A percentile compares a stretch with the other conserved stretches of the same genome.
These are phyloP conservation scores for Talaromyces sp. DNA, from an alignment of 2,329 filamentous ascomycete species.

Conservation along the genomic window DNA sequence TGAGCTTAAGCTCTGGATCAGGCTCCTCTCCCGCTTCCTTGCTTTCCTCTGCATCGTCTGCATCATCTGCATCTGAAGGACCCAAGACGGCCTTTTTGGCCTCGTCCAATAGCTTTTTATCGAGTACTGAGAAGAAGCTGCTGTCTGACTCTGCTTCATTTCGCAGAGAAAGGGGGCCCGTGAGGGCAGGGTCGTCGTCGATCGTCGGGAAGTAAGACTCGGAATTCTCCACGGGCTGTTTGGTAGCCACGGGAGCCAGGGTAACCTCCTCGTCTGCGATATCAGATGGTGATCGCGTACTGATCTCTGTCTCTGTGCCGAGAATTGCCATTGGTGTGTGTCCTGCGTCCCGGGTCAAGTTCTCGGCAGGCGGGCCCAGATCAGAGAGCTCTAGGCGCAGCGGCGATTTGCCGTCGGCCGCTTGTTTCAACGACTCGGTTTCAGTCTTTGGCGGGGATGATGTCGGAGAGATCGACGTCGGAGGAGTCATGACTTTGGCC, in stretches of 20 bases:
- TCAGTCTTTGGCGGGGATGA: slow-evolving; percentile 22
- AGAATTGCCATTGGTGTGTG: slow-evolving; percentile 42
- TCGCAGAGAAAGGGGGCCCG: slow-evolving; percentile 38
- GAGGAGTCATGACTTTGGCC: slow-evolving; percentile 39
- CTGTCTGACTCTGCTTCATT: slow-evolving; percentile 37
- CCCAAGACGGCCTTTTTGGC: slow-evolving; percentile 27
- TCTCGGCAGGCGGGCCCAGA: slow-evolving; percentile 33
- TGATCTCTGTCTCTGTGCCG: slow-evolving; percentile 28
- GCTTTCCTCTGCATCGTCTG: slow-evolving; percentile 14
- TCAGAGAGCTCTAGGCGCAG: slow-evolving; percentile 32
- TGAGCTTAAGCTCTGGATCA: slow-evolving; percentile 38
- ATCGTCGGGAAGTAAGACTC: slow-evolving; percentile 37
- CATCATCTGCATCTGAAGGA: slow-evolving; percentile 19
- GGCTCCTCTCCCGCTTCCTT: slow-evolving; percentile 17
- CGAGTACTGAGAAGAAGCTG: slow-evolving; percentile 37
- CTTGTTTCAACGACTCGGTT: slow-evolving; percentile 13
- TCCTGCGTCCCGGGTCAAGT: slow-evolving; percentile 37
- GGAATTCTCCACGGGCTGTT: slow-evolving; percentile 30
- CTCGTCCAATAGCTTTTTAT: slow-evolving; percentile 40
- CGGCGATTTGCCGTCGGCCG: slow-evolving; percentile 19
- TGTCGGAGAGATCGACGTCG: slow-evolving; percentile 33
- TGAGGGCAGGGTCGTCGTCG: slow-evolving; percentile 39
- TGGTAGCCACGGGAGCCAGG: slow-evolving; percentile 25
- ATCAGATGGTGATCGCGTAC: slow-evolving; percentile 19
- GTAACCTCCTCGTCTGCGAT: slow-evolving; percentile 26